Percentiles rank a stretch among this genome's conserved stretches.
These are phyloP conservation scores for Tephrocybe sp. DNA, from an alignment of 768 basidiomycete genomes.

Conservation along the genomic window DNA sequence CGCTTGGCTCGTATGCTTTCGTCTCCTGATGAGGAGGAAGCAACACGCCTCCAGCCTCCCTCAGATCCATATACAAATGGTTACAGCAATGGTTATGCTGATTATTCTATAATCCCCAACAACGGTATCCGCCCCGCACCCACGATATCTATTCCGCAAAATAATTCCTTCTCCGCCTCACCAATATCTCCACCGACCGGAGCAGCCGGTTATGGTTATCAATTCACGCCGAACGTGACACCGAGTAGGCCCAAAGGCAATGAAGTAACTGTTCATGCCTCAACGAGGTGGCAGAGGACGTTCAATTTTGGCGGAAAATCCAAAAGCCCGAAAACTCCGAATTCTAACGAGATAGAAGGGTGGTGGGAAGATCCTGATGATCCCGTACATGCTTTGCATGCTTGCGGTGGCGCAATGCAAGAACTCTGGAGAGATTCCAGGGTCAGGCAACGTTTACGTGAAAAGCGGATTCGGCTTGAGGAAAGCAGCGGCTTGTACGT, in stretches of 20 bases:
- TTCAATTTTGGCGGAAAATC: constrained; percentile 57
- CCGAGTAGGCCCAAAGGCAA: constrained; percentile 35
- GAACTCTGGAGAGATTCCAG: constrained; percentile 75
- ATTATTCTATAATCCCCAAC: constrained; percentile 1
- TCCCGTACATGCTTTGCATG: constrained; percentile 70
- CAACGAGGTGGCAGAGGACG: constrained; percentile 67
- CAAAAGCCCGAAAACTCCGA: constrained; percentile 67
- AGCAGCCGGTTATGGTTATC: constrained; percentile 19
- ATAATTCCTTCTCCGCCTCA: constrained; percentile 25
- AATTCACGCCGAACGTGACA: constrained; percentile 23
- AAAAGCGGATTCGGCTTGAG: constrained; percentile 67
- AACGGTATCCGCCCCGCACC: constrained; percentile 41
- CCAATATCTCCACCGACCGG: constrained; percentile 27
- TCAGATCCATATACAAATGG: constrained; percentile 23
- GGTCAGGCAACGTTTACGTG: constrained; percentile 60
- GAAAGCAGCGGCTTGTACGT: constrained; percentile 86
- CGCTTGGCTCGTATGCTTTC: constrained; percentile 65
- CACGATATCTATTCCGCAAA: constrained; percentile 45
- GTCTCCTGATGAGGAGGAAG: constrained; percentile 68
- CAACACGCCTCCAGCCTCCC: constrained; percentile 50
- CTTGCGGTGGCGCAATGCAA: constrained; percentile 61
- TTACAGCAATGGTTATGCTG: constrained; percentile 18
- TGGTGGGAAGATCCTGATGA: constrained; percentile 89
- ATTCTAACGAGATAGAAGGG: constrained; percentile 69
- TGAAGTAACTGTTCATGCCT: constrained; percentile 61